Evolutionary conservation across 208 protist genomes (phyloP), one percentile per base, ranked within the genome.

Genomic region (Leishmania major): DNA sequence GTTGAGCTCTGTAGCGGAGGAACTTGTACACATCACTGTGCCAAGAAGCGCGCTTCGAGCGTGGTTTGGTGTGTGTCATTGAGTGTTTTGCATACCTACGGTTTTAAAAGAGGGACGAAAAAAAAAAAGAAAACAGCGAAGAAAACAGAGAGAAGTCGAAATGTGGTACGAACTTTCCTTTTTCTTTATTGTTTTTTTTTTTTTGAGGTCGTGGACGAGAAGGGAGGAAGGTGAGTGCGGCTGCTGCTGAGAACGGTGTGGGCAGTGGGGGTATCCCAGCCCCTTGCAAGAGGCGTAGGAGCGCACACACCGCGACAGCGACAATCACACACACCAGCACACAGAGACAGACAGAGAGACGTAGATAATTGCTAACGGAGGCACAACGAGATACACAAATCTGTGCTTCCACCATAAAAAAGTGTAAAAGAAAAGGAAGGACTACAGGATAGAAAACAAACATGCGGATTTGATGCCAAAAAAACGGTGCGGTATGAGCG

Each of bases 61-160:
- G 19, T 59, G 1, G 22, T 59, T 3, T 17, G 7, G 31, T 67
- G 60, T 67, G 15, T 13, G 60, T 11, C 10, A 37, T 10, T 67
- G 49, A 5, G 47, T 75, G 55, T 59, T 57, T 75, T 77, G 73
- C 75, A 28, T 78, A 53, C 75, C 73, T 77, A 77, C 51, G 37
- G 40, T 53, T 43, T 69, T 55, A 51, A 74, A 13, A n/a, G 25
- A 37, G 2, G 64, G 31, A 25, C 37, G 40, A 74, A 11, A 77
- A 57, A 77, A 78, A 78, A 72, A 28, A 88, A 72, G 19, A 88
- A 66, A 80, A 43, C 82, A 80, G 82, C 72, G 82, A 80, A 70
- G 15, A 49, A 3, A 3, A 71, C 22, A 73, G 40, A 22, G 6
- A 73, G 19, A 59, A 19, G 22, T 55, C 70, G 67, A 81, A 17